Evolutionary conservation across 192 early-diverging fungal species (phyloP).

Genomic region (Backusella sp.): DNA sequence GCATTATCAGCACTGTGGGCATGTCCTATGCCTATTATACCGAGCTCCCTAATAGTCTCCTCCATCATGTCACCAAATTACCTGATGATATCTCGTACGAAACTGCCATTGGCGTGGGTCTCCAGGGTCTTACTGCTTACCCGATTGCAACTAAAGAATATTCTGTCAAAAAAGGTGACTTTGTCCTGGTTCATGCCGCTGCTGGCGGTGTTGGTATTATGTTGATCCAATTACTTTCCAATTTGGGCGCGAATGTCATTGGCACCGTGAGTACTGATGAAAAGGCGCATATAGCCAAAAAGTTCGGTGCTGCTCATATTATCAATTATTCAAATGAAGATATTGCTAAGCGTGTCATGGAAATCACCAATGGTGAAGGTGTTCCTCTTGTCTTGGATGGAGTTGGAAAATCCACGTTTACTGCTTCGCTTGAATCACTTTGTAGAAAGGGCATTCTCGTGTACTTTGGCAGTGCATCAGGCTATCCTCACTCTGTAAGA

Average conservation of each 20-base stretch:
- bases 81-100: constrained; percentile 52
- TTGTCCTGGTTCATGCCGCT: constrained; percentile 85
- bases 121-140: constrained; percentile 86
- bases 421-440: constrained; percentile 61
- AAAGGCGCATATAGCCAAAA: constrained; percentile 63
- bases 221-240: constrained; percentile 73
- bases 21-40: constrained; percentile 79
- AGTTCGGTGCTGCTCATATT: constrained; percentile 68
- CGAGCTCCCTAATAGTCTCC: constrained; percentile 21
- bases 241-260: constrained; percentile 84
- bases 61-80: constrained; percentile 47
- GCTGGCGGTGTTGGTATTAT: constrained; percentile 88
- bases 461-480: constrained; percentile 89
- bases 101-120: constrained; percentile 58
- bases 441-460: constrained; percentile 69
- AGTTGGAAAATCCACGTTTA: constrained; percentile 89
- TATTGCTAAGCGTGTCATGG: constrained; percentile 63
- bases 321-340: constrained; percentile 74
- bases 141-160: constrained; percentile 70
- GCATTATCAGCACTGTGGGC: constrained; percentile 69
- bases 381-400: constrained; percentile 86
- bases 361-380: constrained; percentile 71
- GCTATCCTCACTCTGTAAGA: constrained; percentile 67
- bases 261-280: constrained; percentile 73
- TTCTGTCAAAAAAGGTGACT: constrained; percentile 68